Evolutionary conservation across 768 basidiomycete species (phyloP).

Genomic region (Boletales sp.): DNA sequence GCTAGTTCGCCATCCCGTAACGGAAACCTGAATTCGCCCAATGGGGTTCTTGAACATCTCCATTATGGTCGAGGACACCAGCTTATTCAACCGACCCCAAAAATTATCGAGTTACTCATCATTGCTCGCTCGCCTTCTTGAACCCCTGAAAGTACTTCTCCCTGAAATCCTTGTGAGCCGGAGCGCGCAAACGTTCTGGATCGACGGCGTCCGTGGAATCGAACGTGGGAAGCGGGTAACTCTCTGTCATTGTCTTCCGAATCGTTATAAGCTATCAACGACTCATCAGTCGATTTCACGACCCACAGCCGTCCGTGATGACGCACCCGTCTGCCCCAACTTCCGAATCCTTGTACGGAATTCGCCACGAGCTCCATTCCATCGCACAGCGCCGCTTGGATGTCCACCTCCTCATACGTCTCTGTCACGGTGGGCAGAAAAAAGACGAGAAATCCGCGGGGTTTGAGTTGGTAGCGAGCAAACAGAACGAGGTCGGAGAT

Average conservation of each 20-base stretch:
- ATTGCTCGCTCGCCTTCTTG: conserved; percentile 37
- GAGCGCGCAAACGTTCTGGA: conserved; percentile 42
- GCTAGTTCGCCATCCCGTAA: no score
- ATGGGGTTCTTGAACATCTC: no score
- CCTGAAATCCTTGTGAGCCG: conserved; percentile 87
- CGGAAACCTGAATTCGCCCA: no score
- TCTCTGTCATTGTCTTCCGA: conserved; percentile 53
- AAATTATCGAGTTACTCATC: not conserved
- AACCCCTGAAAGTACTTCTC: conserved; percentile 87
- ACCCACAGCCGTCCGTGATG: not conserved
- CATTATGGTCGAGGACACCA: no score
- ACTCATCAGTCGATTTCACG: conserved; percentile 1
- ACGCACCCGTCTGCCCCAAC: conserved; percentile 88
- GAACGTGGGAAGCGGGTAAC: conserved; percentile 55
- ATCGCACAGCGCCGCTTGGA: conserved; percentile 71
- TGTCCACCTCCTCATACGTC: conserved; percentile 84
- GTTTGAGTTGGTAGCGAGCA: conserved; percentile 80
- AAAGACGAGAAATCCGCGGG: conserved; percentile 87
- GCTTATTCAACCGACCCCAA: no score
- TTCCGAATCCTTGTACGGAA: conserved; percentile 89
- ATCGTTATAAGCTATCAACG: conserved; percentile 84
- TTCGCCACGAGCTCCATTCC: conserved; percentile 90
- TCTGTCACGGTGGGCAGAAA: conserved; percentile 93
- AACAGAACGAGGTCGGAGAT: conserved; percentile 77
- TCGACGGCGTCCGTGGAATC: conserved; percentile 24